Base-by-base conservation (phyloP, 192 early-diverging fungal species). In the Coemansia sp. region DNA sequence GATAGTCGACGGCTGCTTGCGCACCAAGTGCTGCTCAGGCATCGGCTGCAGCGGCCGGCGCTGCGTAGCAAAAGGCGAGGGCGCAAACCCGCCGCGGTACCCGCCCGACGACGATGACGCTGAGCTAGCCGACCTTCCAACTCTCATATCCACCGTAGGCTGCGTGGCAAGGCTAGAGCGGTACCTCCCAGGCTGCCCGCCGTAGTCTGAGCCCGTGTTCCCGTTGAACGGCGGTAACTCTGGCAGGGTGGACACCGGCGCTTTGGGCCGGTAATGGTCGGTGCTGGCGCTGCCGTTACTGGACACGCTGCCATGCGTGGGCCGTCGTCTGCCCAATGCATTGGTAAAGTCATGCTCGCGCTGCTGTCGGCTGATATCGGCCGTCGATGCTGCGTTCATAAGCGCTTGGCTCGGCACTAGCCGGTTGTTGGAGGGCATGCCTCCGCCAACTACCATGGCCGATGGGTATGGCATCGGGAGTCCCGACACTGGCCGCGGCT, bases 391-490 rank as follows among this genome's bases (percentile, higher is more conserved):
- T 0, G 78, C 73, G 39, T 66, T 75, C 37, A 80, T 70, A 43
- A 74, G 69, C 49, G 66, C 73, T 52, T 55, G 66, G 37, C 72
- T 64, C 12, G 78, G 78, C n/a, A 69, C 38, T 35, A 80, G 70
- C 13, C 78, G 64, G 63, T 70, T 75, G 52, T 56, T 44, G 18
- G 66, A 39, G 1, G 73, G 67, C 78, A 81, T 81, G 3, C 78
- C 78, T 43, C 78, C 78, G 61, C 78, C 78, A 13, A 81, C 78
- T 3, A 75, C 66, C 78, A 81, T 81, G 7, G 78, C 78, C 3
- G 78, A 81, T 3, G 78, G 78, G 35, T 81, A 75, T 13, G 44
- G 50, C 52, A 61, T 44, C 43, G 68, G 61, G 3, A 50, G 69
- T 7, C 44, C 53, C 12, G 58, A 32, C 13, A 58, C 41, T 32